Conservation (phyloP, 2,329 filamentous ascomycete genomes). For the Sclerotinia minor region DNA sequence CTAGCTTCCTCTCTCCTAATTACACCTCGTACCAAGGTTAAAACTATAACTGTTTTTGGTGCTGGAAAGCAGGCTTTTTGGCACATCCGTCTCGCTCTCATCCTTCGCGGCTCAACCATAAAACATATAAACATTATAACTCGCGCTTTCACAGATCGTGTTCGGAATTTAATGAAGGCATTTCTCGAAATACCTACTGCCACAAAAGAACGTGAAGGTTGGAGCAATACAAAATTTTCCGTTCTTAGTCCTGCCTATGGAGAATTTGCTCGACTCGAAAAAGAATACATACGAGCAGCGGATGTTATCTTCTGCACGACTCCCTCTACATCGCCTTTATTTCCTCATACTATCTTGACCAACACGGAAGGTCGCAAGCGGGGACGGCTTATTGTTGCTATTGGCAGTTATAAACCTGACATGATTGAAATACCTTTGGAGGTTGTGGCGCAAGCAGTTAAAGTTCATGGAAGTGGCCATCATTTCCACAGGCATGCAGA, state of each 20-base stretch:
- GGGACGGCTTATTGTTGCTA: constrained; percentile 69
- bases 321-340: constrained; percentile 71
- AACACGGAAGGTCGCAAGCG: constrained; percentile 68
- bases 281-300: constrained; percentile 67
- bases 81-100: constrained; percentile 82
- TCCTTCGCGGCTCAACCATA: constrained; percentile 69
- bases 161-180: constrained; percentile 52
- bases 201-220: constrained; percentile 59
- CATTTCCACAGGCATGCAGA: constrained; percentile 68
- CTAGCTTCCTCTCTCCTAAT: constrained; percentile 69
- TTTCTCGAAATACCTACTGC: constrained; percentile 48
- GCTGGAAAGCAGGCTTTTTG: constrained; percentile 90
- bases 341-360: constrained; percentile 71
- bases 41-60: constrained; percentile 81
- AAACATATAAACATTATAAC: constrained; percentile 83
- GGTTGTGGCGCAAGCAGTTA: constrained; percentile 64
- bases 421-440: constrained; percentile 85
- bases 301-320: constrained; percentile 91
- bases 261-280: constrained; percentile 65
- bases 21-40: constrained; percentile 64
- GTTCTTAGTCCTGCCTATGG: constrained; percentile 68
- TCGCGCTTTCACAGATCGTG: constrained; percentile 63
- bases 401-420: constrained; percentile 66
- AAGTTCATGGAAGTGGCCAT: constrained; percentile 52
- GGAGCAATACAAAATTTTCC: constrained; percentile 65